Evolutionary conservation across 108 stramenopile species (phyloP).

Genomic region (Nitzschia palea): DNA sequence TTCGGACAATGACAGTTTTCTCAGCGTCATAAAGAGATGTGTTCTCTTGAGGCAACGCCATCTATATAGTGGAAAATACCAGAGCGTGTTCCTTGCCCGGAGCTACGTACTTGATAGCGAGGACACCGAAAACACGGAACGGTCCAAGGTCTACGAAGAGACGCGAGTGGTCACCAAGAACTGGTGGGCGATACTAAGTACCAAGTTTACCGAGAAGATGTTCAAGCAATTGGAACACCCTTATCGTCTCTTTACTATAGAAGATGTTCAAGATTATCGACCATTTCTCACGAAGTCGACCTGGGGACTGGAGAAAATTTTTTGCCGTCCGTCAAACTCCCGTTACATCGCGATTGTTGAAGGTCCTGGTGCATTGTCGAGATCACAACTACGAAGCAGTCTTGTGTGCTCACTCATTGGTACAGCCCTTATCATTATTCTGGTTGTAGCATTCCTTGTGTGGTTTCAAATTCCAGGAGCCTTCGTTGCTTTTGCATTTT

Average conservation of each 20-base stretch:
- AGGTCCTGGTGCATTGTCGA: constrained; percentile 41
- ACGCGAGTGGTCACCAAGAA: background rate
- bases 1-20: constrained; percentile 2
- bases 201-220: background rate
- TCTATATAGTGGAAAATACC: constrained; percentile 6
- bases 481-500: constrained; percentile 28
- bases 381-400: constrained; percentile 26
- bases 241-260: constrained; percentile 35
- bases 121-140: constrained; percentile 6
- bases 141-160: constrained; percentile 6
- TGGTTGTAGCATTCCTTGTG: constrained; percentile 25
- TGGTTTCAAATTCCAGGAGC: constrained; percentile 47
- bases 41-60: constrained; percentile 26
- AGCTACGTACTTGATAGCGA: constrained; percentile 10
- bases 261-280: constrained; percentile 51
- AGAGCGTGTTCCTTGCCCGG: constrained; percentile 9
- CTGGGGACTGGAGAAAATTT: constrained; percentile 53
- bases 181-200: background rate
- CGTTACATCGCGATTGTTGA: constrained; percentile 42
- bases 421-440: constrained; percentile 23
- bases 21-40: constrained; percentile 14
- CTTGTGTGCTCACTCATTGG: constrained; percentile 43
- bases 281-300: constrained; percentile 55
- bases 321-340: constrained; percentile 32
- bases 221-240: constrained; percentile 40